Evolutionary conservation across 2,329 filamentous ascomycete species (phyloP).

Genomic region (Apiospora koreana): DNA sequence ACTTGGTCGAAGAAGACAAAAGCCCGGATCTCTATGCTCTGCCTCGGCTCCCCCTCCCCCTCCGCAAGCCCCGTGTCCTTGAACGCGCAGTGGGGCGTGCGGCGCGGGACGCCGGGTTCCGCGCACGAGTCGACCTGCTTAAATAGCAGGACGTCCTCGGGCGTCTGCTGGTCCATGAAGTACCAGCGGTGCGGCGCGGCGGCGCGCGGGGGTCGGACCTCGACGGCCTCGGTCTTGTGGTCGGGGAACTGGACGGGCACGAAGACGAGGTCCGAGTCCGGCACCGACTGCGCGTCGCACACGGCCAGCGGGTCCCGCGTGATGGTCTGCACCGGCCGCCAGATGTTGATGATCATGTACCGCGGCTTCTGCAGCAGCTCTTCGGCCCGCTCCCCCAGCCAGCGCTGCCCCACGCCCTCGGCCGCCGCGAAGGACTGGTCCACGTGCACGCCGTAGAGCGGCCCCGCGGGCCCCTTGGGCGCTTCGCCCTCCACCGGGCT

Average conservation of each 20-base stretch:
- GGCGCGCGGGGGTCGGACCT: not conserved
- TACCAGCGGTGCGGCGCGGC: not conserved
- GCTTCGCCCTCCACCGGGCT: not conserved
- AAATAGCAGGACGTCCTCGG: constrained; percentile 4
- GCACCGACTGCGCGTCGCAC: constrained; percentile 10
- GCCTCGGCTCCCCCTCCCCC: constrained; percentile 6
- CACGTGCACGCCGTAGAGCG: constrained; percentile 8
- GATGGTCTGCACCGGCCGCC: constrained; percentile 9
- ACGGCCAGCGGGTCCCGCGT: constrained; percentile 8
- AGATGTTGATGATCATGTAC: constrained; percentile 11
- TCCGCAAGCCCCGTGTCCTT: not conserved
- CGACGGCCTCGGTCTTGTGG: constrained; percentile 11
- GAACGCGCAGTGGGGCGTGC: constrained; percentile 5
- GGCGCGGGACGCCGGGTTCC: not conserved
- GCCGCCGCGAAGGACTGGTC: constrained; percentile 4
- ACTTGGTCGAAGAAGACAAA: constrained; percentile 11
- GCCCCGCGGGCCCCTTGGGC: not conserved
- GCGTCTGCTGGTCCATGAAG: constrained; percentile 4
- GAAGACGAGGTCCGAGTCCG: constrained; percentile 9
- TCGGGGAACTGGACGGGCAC: constrained; percentile 10
- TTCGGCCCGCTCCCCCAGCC: not conserved
- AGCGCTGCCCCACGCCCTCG: constrained; percentile 3
- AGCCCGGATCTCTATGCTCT: constrained; percentile 5
- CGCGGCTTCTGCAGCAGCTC: constrained; percentile 8
- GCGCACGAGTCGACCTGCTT: constrained; percentile 8